Evolutionary conservation across 352 stramenopile genomes (phyloP).

Genomic region (Phytophthora fragariaefolia): DNA sequence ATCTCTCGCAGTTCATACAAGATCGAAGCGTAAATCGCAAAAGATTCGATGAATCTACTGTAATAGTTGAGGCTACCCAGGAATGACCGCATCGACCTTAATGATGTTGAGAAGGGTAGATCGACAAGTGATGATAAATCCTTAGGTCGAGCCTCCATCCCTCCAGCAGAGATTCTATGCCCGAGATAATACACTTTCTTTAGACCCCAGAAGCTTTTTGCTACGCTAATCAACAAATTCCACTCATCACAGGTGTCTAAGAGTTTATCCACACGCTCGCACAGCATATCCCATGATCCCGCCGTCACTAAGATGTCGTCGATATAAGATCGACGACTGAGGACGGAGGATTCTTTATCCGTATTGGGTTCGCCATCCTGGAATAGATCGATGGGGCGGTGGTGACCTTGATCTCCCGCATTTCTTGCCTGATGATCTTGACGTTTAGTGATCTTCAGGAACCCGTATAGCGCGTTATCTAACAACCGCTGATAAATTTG

Average conservation of each 20-base stretch:
- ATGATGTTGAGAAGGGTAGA: background rate
- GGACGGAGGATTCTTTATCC: rapidly evolving
- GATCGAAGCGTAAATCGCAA: too few relatives aligned
- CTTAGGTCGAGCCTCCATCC: background rate
- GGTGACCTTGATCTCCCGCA: too few relatives aligned
- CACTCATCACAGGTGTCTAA: background rate
- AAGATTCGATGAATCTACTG: too few relatives aligned
- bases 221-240: background rate
- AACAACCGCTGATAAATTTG: background rate
- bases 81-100: background rate
- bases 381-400: background rate
- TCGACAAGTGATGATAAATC: background rate
- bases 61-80: too few relatives aligned
- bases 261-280: too few relatives aligned
- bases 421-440: too few relatives aligned
- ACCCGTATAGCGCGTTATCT: background rate
- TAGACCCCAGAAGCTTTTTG: background rate
- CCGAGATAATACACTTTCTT: background rate
- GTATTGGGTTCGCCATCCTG: background rate
- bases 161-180: background rate
- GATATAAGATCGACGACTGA: background rate
- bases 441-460: background rate
- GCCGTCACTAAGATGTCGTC: background rate
- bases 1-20: too few relatives aligned
- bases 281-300: background rate